Evolutionary conservation across 306 rosid species (phyloP), one percentile per base, ranked within the genome.

Genomic region (Luffa acutangula): DNA sequence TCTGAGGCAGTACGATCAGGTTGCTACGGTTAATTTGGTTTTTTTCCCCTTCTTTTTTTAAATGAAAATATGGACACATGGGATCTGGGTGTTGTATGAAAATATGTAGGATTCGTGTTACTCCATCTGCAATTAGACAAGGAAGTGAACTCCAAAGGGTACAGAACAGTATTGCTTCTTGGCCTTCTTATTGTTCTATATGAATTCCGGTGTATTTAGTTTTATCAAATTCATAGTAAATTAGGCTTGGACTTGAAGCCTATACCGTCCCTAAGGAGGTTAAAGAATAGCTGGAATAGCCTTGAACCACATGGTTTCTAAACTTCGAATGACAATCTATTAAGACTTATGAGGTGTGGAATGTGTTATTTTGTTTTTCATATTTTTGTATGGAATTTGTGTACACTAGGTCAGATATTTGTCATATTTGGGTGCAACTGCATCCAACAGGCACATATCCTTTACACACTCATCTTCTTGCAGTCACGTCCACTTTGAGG

Each of bases 1-100:
- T n/a, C 81, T 95, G 82, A 85, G 80, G 36, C 93, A 92, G 72
- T 87, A 79, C 54, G 99, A 95, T 78, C 96, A 95, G 89, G 98
- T 93, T 52, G 63, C 17, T 75, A 53, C 64, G 18, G 10, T 36
- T 8, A 42, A 52, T 18, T 14, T 14, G 15, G 0, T 9, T 6
- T 64, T 34, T 34, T 9, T n/a, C n/a, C 21, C 5, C 20, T 39
- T 15, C 4, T 9, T 31, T 43, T 11, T 45, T 10, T 52, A 8
- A 34, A 13, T 31, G 18, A 52, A 17, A 54, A 21, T 51, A 31
- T 37, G 75, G 9, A 18, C 9, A 42, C 53, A 69, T 69, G 18
- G 37, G 37, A 43, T 43, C 54, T 71, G 36, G 34, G 20, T 21
- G 76, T 73, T 73, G 7, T 31, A 2, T 73, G 59, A 48, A 6